Conservation (phyloP, 2,329 filamentous ascomycete species). For the Xylariaceae sp. region DNA sequence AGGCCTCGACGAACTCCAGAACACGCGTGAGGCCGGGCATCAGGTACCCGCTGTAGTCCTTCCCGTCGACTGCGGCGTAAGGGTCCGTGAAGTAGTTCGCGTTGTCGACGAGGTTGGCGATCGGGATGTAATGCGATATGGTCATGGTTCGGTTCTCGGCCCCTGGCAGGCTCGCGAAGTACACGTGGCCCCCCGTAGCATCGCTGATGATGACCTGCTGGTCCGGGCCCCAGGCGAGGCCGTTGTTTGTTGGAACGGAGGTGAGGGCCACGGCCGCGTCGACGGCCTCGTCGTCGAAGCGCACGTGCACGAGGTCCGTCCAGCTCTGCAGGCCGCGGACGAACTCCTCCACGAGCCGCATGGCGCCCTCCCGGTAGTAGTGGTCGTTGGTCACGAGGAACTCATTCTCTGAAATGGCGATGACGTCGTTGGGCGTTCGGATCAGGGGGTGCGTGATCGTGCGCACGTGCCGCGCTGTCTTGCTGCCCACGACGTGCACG, state of each 20-base stretch:
- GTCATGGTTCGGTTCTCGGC: constrained; percentile 43
- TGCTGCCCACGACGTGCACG: constrained; percentile 54
- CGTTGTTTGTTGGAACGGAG: constrained; percentile 61
- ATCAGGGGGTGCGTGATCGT: constrained; percentile 60
- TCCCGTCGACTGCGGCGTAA: constrained; percentile 46
- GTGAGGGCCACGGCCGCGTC: constrained; percentile 50
- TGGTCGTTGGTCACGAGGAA: constrained; percentile 69
- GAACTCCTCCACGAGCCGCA: constrained; percentile 55
- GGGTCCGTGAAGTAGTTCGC: constrained; percentile 63
- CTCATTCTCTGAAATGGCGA: constrained; percentile 51
- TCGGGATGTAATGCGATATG: constrained; percentile 49
- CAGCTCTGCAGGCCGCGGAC: constrained; percentile 48
- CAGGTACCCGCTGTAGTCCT: constrained; percentile 60
- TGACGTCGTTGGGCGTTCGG: constrained; percentile 64
- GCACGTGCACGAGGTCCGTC: constrained; percentile 55
- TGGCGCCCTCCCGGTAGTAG: constrained; percentile 53
- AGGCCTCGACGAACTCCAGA: constrained; percentile 44
- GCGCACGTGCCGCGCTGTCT: constrained; percentile 53
- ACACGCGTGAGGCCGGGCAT: constrained; percentile 53
- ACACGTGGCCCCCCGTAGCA: constrained; percentile 53
- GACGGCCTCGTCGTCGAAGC: constrained; percentile 47
- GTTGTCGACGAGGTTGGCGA: constrained; percentile 60
- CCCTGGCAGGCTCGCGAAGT: constrained; percentile 44
- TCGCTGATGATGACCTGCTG: constrained; percentile 52
- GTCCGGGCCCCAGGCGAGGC: constrained; percentile 55